phyloP scores from a whole-genome alignment of 495 filamentous ascomycete genomes.

The Aspergillus sparsus region DNA sequence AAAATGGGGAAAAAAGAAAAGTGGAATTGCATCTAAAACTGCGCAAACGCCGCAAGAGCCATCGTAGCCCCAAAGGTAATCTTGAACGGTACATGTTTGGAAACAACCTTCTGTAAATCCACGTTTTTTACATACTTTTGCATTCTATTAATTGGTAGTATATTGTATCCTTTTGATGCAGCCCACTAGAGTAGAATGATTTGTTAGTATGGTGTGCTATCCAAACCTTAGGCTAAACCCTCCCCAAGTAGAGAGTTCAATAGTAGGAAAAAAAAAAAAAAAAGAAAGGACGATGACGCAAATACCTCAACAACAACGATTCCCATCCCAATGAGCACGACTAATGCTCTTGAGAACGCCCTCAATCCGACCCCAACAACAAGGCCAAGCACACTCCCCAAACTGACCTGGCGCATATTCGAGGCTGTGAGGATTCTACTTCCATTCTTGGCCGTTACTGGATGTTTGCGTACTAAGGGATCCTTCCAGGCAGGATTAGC shows the following conservation, averaged over 20 bases:
- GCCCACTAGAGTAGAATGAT: slow-evolving; percentile 53
- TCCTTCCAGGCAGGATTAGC: slow-evolving; percentile 34
- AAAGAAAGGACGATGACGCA: slow-evolving; percentile 1
- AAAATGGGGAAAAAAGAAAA: too few species aligned
- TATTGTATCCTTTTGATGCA: slow-evolving; percentile 70
- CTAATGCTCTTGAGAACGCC: slow-evolving; percentile 73
- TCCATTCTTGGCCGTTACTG: slow-evolving; percentile 13
- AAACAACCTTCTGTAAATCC: slow-evolving; percentile 60
- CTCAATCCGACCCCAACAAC: slow-evolving; percentile 68
- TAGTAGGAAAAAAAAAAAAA: neutral
- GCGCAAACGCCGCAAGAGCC: slow-evolving; percentile 71
- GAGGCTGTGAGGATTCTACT: slow-evolving; percentile 41
- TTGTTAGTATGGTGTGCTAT: neutral
- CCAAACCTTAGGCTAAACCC: neutral
- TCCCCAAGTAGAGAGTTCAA: neutral
- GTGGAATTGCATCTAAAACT: slow-evolving; percentile 34
- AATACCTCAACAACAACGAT: slow-evolving; percentile 67
- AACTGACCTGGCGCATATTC: slow-evolving; percentile 65
- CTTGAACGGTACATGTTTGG: slow-evolving; percentile 74
- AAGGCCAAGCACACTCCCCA: slow-evolving; percentile 70
- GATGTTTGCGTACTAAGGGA: slow-evolving; percentile 32
- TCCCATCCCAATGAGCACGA: slow-evolving; percentile 68
- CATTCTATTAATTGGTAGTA: slow-evolving; percentile 62
- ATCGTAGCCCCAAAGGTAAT: slow-evolving; percentile 75
- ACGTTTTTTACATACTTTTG: slow-evolving; percentile 59